A percentile compares a stretch with the other conserved stretches of the same genome.
phyloP scores from a whole-genome alignment of 1,284 basidiomycete genomes.

The Rhodotorula sp. region DNA sequence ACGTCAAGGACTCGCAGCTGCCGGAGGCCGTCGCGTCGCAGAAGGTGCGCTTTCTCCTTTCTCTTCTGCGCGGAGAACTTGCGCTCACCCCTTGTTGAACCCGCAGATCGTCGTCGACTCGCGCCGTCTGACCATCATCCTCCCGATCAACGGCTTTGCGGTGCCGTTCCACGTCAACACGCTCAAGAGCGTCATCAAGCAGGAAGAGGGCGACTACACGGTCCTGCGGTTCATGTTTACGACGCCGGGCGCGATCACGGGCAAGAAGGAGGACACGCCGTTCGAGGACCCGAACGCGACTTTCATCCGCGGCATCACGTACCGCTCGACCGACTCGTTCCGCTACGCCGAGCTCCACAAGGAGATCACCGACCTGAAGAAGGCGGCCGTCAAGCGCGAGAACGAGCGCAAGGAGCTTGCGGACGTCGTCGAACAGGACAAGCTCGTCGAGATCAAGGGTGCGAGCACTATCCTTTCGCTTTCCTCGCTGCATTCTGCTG shows the following conservation, averaged over 20 bases:
- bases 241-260: slow-evolving; percentile 94
- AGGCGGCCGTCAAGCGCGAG: slow-evolving; percentile 93
- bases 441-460: slow-evolving; percentile 81
- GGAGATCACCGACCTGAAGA: slow-evolving; percentile 93
- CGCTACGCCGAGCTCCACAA: slow-evolving; percentile 87
- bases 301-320: slow-evolving; percentile 93
- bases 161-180: slow-evolving; percentile 99
- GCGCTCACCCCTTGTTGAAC: not conserved
- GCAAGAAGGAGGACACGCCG: slow-evolving; percentile 99
- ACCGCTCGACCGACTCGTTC: slow-evolving; percentile 83
- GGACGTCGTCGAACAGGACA: slow-evolving; percentile 94
- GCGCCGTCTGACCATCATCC: slow-evolving; percentile 81
- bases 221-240: slow-evolving; percentile 98
- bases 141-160: slow-evolving; percentile 92
- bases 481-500: not conserved
- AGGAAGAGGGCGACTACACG: slow-evolving; percentile 92
- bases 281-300: slow-evolving; percentile 97
- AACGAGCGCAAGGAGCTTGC: slow-evolving; percentile 98
- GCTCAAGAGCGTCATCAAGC: slow-evolving; percentile 97
- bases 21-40: slow-evolving; percentile 76
- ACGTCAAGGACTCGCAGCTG: slow-evolving; percentile 87
- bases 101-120: slow-evolving; percentile 84
- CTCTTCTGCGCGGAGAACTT: not conserved
- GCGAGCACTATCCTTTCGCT: not conserved
- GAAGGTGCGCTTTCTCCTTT: slow-evolving; percentile 59